A percentile compares a stretch with the other conserved stretches of the same genome.
Evolutionary conservation across 2,329 filamentous ascomycete genomes (phyloP).

Genomic region (Pyrenophora tritici-repentis): DNA sequence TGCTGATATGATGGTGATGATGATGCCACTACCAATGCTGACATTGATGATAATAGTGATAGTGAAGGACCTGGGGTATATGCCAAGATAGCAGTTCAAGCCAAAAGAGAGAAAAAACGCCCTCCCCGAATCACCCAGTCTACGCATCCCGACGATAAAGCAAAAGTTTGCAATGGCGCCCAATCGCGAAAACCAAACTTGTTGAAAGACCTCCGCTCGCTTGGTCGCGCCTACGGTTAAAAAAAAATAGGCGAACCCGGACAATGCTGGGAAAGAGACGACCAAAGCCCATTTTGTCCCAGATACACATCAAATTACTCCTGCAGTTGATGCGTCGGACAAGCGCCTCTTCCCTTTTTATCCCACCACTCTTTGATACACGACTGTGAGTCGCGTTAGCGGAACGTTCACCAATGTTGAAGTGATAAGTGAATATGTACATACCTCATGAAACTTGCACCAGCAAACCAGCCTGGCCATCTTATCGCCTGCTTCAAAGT

Average conservation of each 20-base stretch:
- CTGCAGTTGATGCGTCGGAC: slow-evolving; percentile 63
- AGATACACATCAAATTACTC: slow-evolving; percentile 17
- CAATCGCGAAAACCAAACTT: too few relatives aligned
- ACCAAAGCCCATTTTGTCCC: too few relatives aligned
- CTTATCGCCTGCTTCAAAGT: slow-evolving; percentile 64
- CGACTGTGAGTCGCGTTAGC: slow-evolving; percentile 27
- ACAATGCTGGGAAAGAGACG: too few relatives aligned
- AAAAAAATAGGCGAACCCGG: too few relatives aligned
- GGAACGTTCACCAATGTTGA: too few relatives aligned
- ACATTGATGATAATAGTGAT: background rate
- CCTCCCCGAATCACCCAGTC: too few relatives aligned
- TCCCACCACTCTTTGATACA: slow-evolving; percentile 68
- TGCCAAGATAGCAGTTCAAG: background rate
- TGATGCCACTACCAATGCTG: background rate
- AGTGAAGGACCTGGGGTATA: too few relatives aligned
- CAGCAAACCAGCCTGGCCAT: slow-evolving; percentile 66
- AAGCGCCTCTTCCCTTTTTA: slow-evolving; percentile 59
- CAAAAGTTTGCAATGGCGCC: too few relatives aligned
- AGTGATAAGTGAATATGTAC: slow-evolving; percentile 1
- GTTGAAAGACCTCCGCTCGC: too few relatives aligned
- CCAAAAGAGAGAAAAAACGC: background rate
- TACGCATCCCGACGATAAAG: too few relatives aligned
- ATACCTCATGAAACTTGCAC: slow-evolving; percentile 65
- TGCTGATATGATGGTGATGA: background rate
- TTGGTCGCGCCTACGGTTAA: too few relatives aligned